Base-by-base conservation (phyloP, 2,329 filamentous ascomycete species). In the Neoarthrinium moseri region DNA sequence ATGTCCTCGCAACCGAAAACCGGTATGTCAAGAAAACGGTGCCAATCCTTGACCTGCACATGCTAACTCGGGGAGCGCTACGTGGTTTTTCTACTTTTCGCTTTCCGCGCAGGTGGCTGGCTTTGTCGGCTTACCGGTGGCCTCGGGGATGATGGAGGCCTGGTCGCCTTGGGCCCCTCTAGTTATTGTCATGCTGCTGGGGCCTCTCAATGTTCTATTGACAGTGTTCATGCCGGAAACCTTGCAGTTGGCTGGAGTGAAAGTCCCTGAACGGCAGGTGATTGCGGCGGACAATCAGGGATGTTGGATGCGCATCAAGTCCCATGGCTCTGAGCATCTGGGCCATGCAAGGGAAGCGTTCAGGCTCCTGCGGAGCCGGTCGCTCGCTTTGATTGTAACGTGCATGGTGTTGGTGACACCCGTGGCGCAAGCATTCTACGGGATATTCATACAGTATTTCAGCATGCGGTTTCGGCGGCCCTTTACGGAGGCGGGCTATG, bases 401-500 rank as follows among this genome's bases (percentile, higher is more conserved):
- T 38, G 29, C 13, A 53, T 50, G 37, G 43, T 45, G 29, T 22
- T 51, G 11, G 15, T 35, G 20, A 41, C 38, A 8, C 47, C 47
- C n/a, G 32, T 51, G 10, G 35, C 27, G 23, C 26, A 47, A 18
- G 50, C 45, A 1, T 47, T 44, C 23, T 37, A 33, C 3, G 21
- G 41, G 17, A 41, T 46, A 10, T 51, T 61, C 33, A 36, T 57
- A 11, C 57, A 59, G 38, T 60, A 59, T 43, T 54, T 56, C 38
- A 61, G 55, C 37, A 57, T 56, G 41, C 52, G 54, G 29, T 58
- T 60, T 39, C 43, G 50, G 8, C 55, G 51, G 50, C 51, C 53
- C 10, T 42, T 58, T 20, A 49, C 56, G 29, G 49, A 53, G 4
- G 52, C 53, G 8, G 53, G 57, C 30, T 58, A 54, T 33, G 48